Percentiles rank a stretch among this genome's conserved stretches.
These are phyloP conservation scores for Globisporangium viniferum DNA, from an alignment of 352 stramenopile genomes.

Conservation along the genomic window DNA sequence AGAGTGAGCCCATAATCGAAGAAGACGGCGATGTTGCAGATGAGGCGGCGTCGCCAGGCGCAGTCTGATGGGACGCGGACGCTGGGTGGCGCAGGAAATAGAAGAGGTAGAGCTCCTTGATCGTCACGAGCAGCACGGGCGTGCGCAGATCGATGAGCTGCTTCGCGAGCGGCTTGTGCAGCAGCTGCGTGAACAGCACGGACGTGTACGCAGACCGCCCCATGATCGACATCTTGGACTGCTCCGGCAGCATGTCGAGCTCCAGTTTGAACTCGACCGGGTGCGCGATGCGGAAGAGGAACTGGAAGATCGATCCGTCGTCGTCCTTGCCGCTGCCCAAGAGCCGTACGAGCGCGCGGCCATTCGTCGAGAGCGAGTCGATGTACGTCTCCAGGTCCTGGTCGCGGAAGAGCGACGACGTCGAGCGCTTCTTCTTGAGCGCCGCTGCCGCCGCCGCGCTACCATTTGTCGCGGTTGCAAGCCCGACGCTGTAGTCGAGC, in stretches of 20 bases:
- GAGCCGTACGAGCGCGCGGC: constrained; percentile 54
- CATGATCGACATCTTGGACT: constrained; percentile 78
- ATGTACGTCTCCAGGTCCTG: constrained; percentile 61
- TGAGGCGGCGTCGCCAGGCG: constrained; percentile 15
- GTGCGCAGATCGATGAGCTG: constrained; percentile 72
- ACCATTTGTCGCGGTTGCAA: constrained; percentile 18
- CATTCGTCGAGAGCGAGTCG: constrained; percentile 38
- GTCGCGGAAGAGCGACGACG: constrained; percentile 30
- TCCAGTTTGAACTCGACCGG: constrained; percentile 81
- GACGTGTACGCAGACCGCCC: constrained; percentile 61
- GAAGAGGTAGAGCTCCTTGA: constrained; percentile 83
- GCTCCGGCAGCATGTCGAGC: constrained; percentile 73
- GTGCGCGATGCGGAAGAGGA: constrained; percentile 73
- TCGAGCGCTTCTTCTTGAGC: constrained; percentile 42
- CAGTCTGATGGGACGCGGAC: constrained; percentile 62
- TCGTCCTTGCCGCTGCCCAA: constrained; percentile 61
- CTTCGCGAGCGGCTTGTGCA: constrained; percentile 79
- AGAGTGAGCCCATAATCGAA: constrained; percentile 47
- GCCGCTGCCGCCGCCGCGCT: constrained; percentile 16
- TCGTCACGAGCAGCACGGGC: constrained; percentile 77
- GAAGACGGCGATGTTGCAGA: constrained; percentile 5
- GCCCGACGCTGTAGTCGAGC: constrained; percentile 76
- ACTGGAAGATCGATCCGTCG: constrained; percentile 74
- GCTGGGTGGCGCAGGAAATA: constrained; percentile 82
- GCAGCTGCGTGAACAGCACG: constrained; percentile 75